Evolutionary conservation across 192 early-diverging fungal species (phyloP), one percentile per base, ranked within the genome.

Genomic region (Coemansia sp.): DNA sequence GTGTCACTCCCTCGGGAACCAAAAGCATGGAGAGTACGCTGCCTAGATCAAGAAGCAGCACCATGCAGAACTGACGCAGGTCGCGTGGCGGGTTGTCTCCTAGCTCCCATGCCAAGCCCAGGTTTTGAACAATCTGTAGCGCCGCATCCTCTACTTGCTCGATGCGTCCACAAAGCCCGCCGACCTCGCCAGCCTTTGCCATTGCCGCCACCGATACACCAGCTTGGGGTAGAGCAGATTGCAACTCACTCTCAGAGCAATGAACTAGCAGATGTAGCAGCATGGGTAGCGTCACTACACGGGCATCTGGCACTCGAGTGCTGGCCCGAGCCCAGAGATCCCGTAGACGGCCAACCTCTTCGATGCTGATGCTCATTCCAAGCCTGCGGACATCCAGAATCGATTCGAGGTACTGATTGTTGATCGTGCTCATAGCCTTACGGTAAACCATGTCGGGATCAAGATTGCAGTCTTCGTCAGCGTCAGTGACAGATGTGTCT

Each of bases 51-150:
- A 79, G 62, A 21, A 76, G 63, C 48, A 84, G 58, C 53, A 76
- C 71, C 69, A 84, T 84, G 73, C 82, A 84, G 58, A 76, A 79
- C 61, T 75, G 76, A 26, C 76, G 69, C 66, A 84, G 66, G 51
- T 84, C 77, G 59, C 73, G 73, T 34, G 77, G 79, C 31, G 73
- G 79, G 37, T 76, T 75, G 67, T 81, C 79, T 31, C 79, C 79
- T 10, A 81, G 73, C 66, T 81, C 79, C 79, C 79, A 81, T 10
- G 73, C 74, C 63, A 81, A 65, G n/a, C 79, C 79, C 59, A 81
- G 62, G 62, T 76, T 76, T 60, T 81, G 79, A 43, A 76, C 79
- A 48, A 76, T 76, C 73, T 81, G 79, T 63, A 81, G 67, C 14
- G 79, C 79, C 1, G 79, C 79, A 39, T 81, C 79, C 67, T 81